Percentiles rank a stretch among this genome's conserved stretches.
These are phyloP conservation scores for Middelhovenomyces tepae DNA, from an alignment of 805 yeast genomes.

Conservation along the genomic window DNA sequence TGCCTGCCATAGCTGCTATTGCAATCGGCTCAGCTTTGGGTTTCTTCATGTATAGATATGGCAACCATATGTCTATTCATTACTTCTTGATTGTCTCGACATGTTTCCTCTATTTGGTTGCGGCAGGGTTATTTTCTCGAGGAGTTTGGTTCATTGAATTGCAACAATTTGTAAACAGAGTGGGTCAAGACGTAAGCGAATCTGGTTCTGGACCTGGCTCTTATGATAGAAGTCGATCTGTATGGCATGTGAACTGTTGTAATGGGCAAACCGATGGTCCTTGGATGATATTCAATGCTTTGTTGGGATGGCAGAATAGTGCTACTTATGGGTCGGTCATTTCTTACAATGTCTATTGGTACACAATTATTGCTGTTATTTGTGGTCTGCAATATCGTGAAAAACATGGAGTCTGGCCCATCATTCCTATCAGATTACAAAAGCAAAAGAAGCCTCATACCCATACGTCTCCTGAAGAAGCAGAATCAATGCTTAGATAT, in stretches of 20 bases:
- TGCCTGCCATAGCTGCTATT: slow-evolving; percentile 54
- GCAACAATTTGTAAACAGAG: slow-evolving; percentile 61
- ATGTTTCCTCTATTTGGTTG: slow-evolving; percentile 71
- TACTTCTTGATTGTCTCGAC: slow-evolving; percentile 67
- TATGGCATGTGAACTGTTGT: slow-evolving; percentile 95
- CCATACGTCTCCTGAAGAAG: too few relatives aligned
- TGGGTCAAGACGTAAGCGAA: slow-evolving; percentile 83
- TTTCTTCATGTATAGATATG: slow-evolving; percentile 59
- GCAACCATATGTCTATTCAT: slow-evolving; percentile 67
- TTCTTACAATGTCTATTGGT: slow-evolving; percentile 69
- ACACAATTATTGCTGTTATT: slow-evolving; percentile 36
- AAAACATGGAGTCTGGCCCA: slow-evolving; percentile 52
- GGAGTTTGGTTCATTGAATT: slow-evolving; percentile 89
- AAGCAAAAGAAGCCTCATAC: slow-evolving; percentile 31
- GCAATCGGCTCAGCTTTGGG: slow-evolving; percentile 58
- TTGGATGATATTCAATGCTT: slow-evolving; percentile 85
- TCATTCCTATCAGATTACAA: slow-evolving; percentile 56
- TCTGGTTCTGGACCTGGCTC: slow-evolving; percentile 92
- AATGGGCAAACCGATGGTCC: slow-evolving; percentile 87
- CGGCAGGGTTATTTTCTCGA: slow-evolving; percentile 77
- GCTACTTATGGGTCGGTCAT: slow-evolving; percentile 84
- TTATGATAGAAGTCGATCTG: slow-evolving; percentile 65
- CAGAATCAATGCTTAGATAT: too few relatives aligned
- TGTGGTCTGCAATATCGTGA: slow-evolving; percentile 39
- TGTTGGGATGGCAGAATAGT: slow-evolving; percentile 89